Evolutionary conservation across 2,329 filamentous ascomycete species (phyloP).

Genomic region (Ilyonectria sp.): DNA sequence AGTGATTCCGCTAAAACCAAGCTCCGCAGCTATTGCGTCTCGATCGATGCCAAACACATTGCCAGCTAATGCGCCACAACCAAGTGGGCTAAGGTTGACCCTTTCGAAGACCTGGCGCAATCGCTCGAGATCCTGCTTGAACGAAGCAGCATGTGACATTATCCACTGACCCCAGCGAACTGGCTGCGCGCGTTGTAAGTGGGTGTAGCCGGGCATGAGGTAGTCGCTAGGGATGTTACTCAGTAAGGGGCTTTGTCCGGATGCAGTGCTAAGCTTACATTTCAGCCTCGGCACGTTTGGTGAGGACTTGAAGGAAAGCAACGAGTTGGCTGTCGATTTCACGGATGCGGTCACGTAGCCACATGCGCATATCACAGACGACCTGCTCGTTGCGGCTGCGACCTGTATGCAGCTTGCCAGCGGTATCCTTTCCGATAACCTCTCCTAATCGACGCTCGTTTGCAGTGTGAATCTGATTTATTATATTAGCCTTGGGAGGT

Average conservation of each 20-base stretch:
- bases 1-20: constrained; percentile 82
- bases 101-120: constrained; percentile 79
- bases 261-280: constrained; percentile 33
- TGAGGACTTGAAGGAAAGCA: constrained; percentile 44
- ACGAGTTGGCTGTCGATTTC: constrained; percentile 46
- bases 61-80: constrained; percentile 83
- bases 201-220: constrained; percentile 91
- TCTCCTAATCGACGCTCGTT: constrained; percentile 73
- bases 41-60: constrained; percentile 88
- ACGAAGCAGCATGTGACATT: constrained; percentile 80
- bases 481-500: constrained; percentile 6
- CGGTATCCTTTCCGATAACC: constrained; percentile 78
- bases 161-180: constrained; percentile 89
- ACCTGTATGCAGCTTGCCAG: constrained; percentile 80
- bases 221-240: constrained; percentile 62
- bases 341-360: constrained; percentile 57
- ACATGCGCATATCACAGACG: constrained; percentile 80
- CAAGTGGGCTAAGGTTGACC: constrained; percentile 82
- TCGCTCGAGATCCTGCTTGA: constrained; percentile 82
- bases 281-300: constrained; percentile 52
- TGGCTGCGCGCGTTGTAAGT: constrained; percentile 85
- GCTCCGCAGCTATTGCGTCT: constrained; percentile 81
- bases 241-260: constrained; percentile 3
- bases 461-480: constrained; percentile 63
- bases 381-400: constrained; percentile 82